These are phyloP conservation scores for Ordospora pajunii DNA, from an alignment of 371 early-diverging fungal species.

Conservation along the genomic window DNA sequence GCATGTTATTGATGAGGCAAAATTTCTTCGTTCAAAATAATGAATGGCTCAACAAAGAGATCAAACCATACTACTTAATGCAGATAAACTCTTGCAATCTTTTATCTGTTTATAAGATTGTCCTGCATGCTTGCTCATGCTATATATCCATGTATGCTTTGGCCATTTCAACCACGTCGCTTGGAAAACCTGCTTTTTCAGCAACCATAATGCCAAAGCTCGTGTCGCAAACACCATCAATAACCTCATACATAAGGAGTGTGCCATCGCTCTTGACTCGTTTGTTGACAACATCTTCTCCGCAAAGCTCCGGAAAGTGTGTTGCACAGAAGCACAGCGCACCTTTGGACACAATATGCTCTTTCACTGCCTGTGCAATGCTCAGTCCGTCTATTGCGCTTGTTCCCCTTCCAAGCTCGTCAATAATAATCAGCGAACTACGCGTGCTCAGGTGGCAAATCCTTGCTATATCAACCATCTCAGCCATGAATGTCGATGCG, in stretches of 20 bases:
- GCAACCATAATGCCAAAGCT: constrained; percentile 97
- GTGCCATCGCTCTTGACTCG: constrained; percentile 26
- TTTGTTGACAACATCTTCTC: constrained; percentile 52
- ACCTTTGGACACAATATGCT: constrained; percentile 65
- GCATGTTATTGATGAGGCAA: too few species aligned
- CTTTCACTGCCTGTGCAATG: constrained; percentile 85
- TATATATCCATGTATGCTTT: constrained; percentile 29
- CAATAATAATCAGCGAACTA: constrained; percentile 77
- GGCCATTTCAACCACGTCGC: constrained; percentile 51
- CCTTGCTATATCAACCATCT: constrained; percentile 76
- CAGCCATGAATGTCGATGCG: constrained; percentile 74
- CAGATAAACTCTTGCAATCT: too few species aligned
- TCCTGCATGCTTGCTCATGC: neutral
- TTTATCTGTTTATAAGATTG: too few species aligned
- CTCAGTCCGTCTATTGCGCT: constrained; percentile 93
- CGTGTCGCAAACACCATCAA: constrained; percentile 74
- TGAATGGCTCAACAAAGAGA: too few species aligned
- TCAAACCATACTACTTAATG: too few species aligned
- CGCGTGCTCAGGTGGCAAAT: constrained; percentile 68
- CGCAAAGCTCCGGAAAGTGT: constrained; percentile 74
- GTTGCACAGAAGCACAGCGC: constrained; percentile 56
- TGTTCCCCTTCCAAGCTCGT: constrained; percentile 92
- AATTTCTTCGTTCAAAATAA: too few species aligned
- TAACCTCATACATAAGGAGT: constrained; percentile 57
- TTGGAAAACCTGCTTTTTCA: constrained; percentile 80